phyloP scores from a whole-genome alignment of 1,139 yeast species.

The Waltiozyma sp. region DNA sequence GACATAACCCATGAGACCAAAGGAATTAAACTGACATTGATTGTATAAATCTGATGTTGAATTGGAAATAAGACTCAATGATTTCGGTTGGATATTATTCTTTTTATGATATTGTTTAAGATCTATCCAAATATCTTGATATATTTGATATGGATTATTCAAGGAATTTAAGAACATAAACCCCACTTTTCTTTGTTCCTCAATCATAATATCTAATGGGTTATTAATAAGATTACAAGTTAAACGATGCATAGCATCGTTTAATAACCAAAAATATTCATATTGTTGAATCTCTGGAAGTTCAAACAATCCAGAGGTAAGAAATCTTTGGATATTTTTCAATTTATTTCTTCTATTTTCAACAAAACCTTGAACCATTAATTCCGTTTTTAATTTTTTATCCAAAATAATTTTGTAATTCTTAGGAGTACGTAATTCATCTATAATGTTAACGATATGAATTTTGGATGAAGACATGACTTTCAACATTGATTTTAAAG shows the following conservation, averaged over 20 bases:
- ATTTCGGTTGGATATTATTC: conserved; percentile 36
- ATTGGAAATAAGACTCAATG: conserved; percentile 43
- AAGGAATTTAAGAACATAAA: conserved; percentile 57
- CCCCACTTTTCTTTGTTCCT: conserved; percentile 49
- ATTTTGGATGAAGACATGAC: conserved; percentile 34
- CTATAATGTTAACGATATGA: conserved; percentile 34
- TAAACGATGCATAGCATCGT: conserved; percentile 16
- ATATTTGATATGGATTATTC: conserved; percentile 38
- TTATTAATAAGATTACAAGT: conserved; percentile 58
- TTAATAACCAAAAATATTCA: conserved; percentile 36
- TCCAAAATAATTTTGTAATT: conserved; percentile 43
- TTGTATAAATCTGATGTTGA: conserved; percentile 42
- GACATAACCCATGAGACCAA: conserved; percentile 45
- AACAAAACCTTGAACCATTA: conserved; percentile 24
- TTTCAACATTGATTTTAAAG: conserved; percentile 30
- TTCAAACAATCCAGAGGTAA: conserved; percentile 74
- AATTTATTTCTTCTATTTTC: conserved; percentile 9
- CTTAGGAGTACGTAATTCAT: conserved; percentile 40
- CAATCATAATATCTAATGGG: conserved; percentile 51
- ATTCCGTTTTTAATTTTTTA: conserved; percentile 33
- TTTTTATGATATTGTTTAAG: conserved; percentile 37
- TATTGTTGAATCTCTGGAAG: conserved; percentile 43
- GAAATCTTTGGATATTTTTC: conserved; percentile 80
- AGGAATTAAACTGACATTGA: conserved; percentile 50
- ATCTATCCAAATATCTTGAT: conserved; percentile 40